A percentile compares a stretch with the other conserved stretches of the same genome.
Evolutionary conservation across 805 yeast species (phyloP).

Genomic region (Yamadazyma laniorum): DNA sequence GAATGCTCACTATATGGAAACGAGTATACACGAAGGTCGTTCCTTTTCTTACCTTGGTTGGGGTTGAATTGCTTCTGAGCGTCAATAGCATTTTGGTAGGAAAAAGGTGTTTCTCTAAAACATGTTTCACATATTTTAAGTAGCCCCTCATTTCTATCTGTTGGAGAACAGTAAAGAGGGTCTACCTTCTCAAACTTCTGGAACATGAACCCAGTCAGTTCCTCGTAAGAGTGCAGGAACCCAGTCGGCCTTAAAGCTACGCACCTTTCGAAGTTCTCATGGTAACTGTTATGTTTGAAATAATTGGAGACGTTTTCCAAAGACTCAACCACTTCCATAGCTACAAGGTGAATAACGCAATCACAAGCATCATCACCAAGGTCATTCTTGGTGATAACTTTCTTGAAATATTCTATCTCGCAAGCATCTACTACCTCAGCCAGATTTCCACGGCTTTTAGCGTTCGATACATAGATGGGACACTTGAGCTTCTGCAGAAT

Average conservation of each 20-base stretch:
- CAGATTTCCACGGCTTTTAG: constrained; percentile 45
- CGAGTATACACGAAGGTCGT: constrained; percentile 46
- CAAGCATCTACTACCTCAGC: constrained; percentile 42
- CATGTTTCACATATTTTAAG: constrained; percentile 13
- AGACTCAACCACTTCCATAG: constrained; percentile 56
- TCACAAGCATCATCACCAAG: constrained; percentile 48
- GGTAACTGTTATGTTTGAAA: constrained; percentile 45
- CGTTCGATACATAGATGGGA: constrained; percentile 53
- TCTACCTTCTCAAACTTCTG: constrained; percentile 8
- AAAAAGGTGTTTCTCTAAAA: constrained; percentile 8
- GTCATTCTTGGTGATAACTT: constrained; percentile 27
- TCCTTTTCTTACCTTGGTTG: constrained; percentile 12
- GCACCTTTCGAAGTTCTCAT: constrained; percentile 51
- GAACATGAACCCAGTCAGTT: constrained; percentile 7
- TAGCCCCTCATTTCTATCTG: constrained; percentile 8
- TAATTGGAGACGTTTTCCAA: constrained; percentile 47
- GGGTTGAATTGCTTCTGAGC: constrained; percentile 22
- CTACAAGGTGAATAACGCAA: constrained; percentile 61
- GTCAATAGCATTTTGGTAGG: constrained; percentile 25
- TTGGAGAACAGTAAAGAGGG: constrained; percentile 1
- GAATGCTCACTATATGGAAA: constrained; percentile 96
- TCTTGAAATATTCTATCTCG: constrained; percentile 41
- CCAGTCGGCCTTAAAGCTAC: constrained; percentile 88
- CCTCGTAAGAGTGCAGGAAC: constrained; percentile 58
- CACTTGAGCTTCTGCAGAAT: constrained; percentile 52